A percentile compares a stretch with the other conserved stretches of the same genome.
Conservation (phyloP, 768 basidiomycete genomes). For the Flagelloscypha sp. region DNA sequence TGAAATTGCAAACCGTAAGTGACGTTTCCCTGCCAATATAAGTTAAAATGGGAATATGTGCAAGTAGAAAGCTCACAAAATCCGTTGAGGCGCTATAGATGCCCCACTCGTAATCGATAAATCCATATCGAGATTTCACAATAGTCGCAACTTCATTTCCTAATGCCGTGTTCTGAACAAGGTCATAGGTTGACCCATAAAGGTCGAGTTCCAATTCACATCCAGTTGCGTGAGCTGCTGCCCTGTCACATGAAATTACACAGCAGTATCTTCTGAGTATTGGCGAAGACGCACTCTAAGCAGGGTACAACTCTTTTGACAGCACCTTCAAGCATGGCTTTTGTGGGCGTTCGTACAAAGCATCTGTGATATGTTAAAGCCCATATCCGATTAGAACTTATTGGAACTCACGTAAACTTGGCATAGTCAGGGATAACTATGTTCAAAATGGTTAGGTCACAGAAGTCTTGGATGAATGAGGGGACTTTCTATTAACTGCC, state of each 20-base stretch:
- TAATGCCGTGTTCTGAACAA: conserved; percentile 61
- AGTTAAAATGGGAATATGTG: neutral
- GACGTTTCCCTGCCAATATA: conserved; percentile 63
- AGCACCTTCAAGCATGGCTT: conserved; percentile 49
- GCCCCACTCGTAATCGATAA: conserved; percentile 58
- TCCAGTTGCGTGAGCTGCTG: conserved; percentile 59
- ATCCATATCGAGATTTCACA: conserved; percentile 51
- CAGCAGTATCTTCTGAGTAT: conserved; percentile 6
- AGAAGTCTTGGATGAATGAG: neutral
- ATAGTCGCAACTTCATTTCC: conserved; percentile 57
- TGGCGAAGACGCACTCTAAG: conserved; percentile 48
- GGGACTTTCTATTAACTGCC: conserved; percentile 58
- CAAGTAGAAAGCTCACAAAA: conserved; percentile 45
- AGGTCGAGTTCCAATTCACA: conserved; percentile 41
- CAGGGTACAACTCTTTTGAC: conserved; percentile 58
- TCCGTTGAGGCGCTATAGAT: conserved; percentile 71
- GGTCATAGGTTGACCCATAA: conserved; percentile 35
- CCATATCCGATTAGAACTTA: neutral
- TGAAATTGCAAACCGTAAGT: conserved; percentile 47
- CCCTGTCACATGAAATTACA: conserved; percentile 29
- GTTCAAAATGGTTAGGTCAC: neutral
- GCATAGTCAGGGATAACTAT: conserved; percentile 80
- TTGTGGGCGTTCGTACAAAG: conserved; percentile 65
- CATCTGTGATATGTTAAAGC: conserved; percentile 38
- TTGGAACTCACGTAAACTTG: conserved; percentile 49